Evolutionary conservation across 2,329 filamentous ascomycete species (phyloP), one percentile per base, ranked within the genome.

Genomic region (Cladosporium sp.): DNA sequence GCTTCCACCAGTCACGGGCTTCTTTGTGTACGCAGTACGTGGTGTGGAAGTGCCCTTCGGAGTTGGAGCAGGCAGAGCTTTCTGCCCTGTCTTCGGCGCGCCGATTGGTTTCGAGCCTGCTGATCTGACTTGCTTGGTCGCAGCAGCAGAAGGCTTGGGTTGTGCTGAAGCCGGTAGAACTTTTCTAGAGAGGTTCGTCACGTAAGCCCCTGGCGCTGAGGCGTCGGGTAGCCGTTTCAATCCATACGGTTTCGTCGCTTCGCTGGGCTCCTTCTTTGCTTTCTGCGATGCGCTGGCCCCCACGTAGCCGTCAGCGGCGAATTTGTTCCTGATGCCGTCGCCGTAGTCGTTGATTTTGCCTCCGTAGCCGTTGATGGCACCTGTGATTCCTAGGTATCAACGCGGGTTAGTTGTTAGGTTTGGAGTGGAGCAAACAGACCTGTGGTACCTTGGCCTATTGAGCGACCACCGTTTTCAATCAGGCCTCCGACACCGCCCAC

Each of bases 311-410:
- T 70, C 66, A 17, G 71, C 68, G 7, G 71, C 68, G 50, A 70
- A 69, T 3, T 68, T 64, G 20, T 62, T 64, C 56, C 65, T 66
- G 37, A 73, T 65, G 17, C 61, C 60, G 40, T 71, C 62, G 55
- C 72, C 72, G 60, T 73, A 73, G 45, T 57, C 61, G 59, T 73
- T 72, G 65, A 74, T 70, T 49, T 67, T 69, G 30, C 65, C 64
- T 20, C 72, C 72, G 5, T 72, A 67, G 34, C 70, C 68, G 6
- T 62, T 63, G 39, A 74, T 69, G 25, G 68, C 65, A 51, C 70
- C 70, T 64, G 65, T 64, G 22, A 74, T 69, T 51, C 67, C 72
- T 73, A 61, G 50, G 47, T 11, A 55, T 59, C 64, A 58, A 63
- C 57, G 60, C 14, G 19, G 12, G 55, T 67, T 60, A 67, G 65